Evolutionary conservation across 495 filamentous ascomycete genomes (phyloP).

Genomic region (Penicillium crystallinum): DNA sequence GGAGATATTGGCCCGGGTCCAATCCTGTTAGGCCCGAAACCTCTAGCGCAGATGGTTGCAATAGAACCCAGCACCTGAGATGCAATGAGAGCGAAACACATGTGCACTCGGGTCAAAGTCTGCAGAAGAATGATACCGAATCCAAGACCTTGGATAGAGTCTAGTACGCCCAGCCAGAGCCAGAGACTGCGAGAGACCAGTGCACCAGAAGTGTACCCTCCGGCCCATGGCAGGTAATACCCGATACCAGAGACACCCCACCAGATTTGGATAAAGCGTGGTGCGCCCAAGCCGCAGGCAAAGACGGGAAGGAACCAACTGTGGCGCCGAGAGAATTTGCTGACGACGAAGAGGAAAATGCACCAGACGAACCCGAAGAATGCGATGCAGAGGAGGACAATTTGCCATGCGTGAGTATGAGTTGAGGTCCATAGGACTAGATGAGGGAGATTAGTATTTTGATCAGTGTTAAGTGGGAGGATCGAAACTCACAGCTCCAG

Average conservation of each 20-base stretch:
- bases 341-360: slow-evolving; percentile 36
- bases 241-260: slow-evolving; percentile 47
- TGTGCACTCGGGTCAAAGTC: slow-evolving; percentile 44
- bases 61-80: slow-evolving; percentile 48
- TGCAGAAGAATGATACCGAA: slow-evolving; percentile 49
- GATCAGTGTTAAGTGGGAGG: background rate
- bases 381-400: slow-evolving; percentile 37
- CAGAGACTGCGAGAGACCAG: slow-evolving; percentile 44
- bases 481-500: slow-evolving; percentile 37
- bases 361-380: slow-evolving; percentile 46
- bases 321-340: slow-evolving; percentile 38
- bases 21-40: slow-evolving; percentile 40
- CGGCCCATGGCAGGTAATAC: slow-evolving; percentile 44
- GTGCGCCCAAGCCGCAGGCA: slow-evolving; percentile 45
- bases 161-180: slow-evolving; percentile 48
- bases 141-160: slow-evolving; percentile 46
- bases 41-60: slow-evolving; percentile 45
- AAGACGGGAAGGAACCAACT: slow-evolving; percentile 49
- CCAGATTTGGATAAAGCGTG: slow-evolving; percentile 48
- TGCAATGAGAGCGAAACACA: slow-evolving; percentile 46
- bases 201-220: slow-evolving; percentile 34
- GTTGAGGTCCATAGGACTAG: slow-evolving; percentile 41
- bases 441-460: slow-evolving; percentile 9
- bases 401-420: slow-evolving; percentile 39
- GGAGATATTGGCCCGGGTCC: slow-evolving; percentile 44